Conservation (phyloP, 352 stramenopile species). For the Globisporangium camurandrum region DNA sequence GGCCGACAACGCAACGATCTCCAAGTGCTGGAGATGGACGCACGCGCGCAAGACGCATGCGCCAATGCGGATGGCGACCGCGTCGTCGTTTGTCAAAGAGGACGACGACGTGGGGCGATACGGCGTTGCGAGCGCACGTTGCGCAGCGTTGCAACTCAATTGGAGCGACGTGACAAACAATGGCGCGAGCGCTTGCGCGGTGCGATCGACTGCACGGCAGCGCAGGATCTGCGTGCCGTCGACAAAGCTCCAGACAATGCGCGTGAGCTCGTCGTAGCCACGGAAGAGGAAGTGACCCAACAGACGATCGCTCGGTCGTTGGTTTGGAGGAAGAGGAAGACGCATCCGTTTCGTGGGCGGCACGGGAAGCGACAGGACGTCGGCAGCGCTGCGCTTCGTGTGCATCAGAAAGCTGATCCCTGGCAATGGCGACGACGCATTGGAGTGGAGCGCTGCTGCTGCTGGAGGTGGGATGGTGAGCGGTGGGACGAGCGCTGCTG, state of each 20-base stretch:
- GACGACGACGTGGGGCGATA: not conserved
- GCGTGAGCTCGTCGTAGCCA: slow-evolving; percentile 57
- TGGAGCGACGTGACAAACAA: slow-evolving; percentile 68
- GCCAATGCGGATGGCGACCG: no score
- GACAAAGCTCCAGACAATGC: slow-evolving; percentile 74
- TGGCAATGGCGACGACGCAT: slow-evolving; percentile 12
- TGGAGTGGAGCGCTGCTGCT: slow-evolving; percentile 1
- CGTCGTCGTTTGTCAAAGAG: no score
- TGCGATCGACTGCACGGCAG: slow-evolving; percentile 42
- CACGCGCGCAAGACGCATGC: slow-evolving; percentile 53
- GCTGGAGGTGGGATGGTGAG: not conserved
- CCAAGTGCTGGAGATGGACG: slow-evolving; percentile 53
- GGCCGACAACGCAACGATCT: slow-evolving; percentile 74
- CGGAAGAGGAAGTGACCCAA: slow-evolving; percentile 52
- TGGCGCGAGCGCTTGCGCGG: slow-evolving; percentile 31
- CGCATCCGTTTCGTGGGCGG: slow-evolving; percentile 11
- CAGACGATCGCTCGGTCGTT: slow-evolving; percentile 10
- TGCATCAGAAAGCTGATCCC: slow-evolving; percentile 28
- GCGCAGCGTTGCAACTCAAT: slow-evolving; percentile 71
- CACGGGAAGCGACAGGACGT: slow-evolving; percentile 19
- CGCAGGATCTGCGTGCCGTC: slow-evolving; percentile 76
- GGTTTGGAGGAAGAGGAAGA: no score
- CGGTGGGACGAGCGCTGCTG: not conserved
- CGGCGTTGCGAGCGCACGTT: slow-evolving; percentile 43
- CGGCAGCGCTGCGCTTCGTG: slow-evolving; percentile 26